Base-by-base conservation (phyloP, 202 grass and related monocot species). In the Brachypodium distachyon region DNA sequence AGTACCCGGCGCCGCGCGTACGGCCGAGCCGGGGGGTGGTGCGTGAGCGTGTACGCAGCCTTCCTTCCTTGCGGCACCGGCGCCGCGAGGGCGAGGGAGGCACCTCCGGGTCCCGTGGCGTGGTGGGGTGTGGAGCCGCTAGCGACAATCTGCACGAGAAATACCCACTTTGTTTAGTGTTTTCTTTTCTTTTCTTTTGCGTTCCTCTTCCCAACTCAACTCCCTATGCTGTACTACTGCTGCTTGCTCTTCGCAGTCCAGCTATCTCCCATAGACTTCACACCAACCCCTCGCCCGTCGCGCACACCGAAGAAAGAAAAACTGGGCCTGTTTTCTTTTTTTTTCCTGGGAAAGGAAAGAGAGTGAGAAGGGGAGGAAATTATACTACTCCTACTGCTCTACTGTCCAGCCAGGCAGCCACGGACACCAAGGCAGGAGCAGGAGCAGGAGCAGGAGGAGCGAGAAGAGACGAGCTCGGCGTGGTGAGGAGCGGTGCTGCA, bases 401-500 rank as follows among this genome's bases (percentile, higher is more conserved):
- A 79, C 85, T 88, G 81, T 83, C 86, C 81, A 80, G 40, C 81
- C 76, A 73, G 61, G 75, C 86, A 80, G 41, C 81, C 76, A 67
- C 69, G 75, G 81, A 76, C 81, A 84, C 81, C 80, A 79, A 79
- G 85, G 85, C 84, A 32, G 68, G n/a, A 34, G 36, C 39, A 52
- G 51, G 69, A 33, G 3, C 17, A 71, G 9, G 43, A 62, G 58
- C 64, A 23, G 46, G 64, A 67, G n/a, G n/a, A 32, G 43, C n/a
- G 29, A 40, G 54, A 78, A 50, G 38, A 33, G 61, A 61, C 59
- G 86, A 84, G 81, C 81, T 76, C 63, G 39, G 86, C 77, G 25
- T 42, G 32, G 63, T 3, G 32, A 52, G 39, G 34, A 3, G 50
- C 16, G 76, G 58, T 40, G 81, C 76, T 76, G 81, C 63, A 36